These are phyloP conservation scores for Tricholomella constricta DNA, from an alignment of 768 basidiomycete species.

Conservation along the genomic window DNA sequence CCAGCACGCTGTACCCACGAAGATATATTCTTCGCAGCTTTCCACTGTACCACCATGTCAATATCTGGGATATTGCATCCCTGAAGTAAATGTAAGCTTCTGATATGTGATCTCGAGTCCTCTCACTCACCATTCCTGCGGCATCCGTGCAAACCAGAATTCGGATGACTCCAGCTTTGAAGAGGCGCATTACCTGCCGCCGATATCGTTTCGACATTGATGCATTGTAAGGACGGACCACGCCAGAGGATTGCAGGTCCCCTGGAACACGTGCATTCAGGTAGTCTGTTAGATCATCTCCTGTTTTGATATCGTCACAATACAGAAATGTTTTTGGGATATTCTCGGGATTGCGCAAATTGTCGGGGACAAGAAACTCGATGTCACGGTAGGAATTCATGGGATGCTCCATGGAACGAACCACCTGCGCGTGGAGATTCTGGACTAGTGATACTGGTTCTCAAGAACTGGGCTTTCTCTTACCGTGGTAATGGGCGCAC, in stretches of 20 bases:
- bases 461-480: constrained; percentile 28
- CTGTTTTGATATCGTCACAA: constrained; percentile 26
- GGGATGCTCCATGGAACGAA: constrained; percentile 34
- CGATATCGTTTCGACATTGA: constrained; percentile 21
- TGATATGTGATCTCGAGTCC: background rate
- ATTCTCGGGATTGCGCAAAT: constrained; percentile 8
- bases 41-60: constrained; percentile 41
- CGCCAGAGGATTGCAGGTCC: constrained; percentile 9
- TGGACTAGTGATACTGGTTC: constrained; percentile 28
- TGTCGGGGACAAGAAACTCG: constrained; percentile 30
- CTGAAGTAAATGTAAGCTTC: constrained; percentile 14
- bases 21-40: constrained; percentile 27
- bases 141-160: constrained; percentile 39
- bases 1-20: constrained; percentile 36
- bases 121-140: constrained; percentile 32
- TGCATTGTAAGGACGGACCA: constrained; percentile 31
- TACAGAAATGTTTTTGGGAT: constrained; percentile 33
- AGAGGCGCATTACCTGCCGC: constrained; percentile 22
- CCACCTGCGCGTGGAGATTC: constrained; percentile 37
- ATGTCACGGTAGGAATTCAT: constrained; percentile 34
- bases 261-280: constrained; percentile 18
- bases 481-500: constrained; percentile 32
- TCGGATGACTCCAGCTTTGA: constrained; percentile 25
- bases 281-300: constrained; percentile 26
- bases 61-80: constrained; percentile 36